These are phyloP conservation scores for Fraxinus sp. DNA, from an alignment of 305 asterid genomes.

Conservation along the genomic window DNA sequence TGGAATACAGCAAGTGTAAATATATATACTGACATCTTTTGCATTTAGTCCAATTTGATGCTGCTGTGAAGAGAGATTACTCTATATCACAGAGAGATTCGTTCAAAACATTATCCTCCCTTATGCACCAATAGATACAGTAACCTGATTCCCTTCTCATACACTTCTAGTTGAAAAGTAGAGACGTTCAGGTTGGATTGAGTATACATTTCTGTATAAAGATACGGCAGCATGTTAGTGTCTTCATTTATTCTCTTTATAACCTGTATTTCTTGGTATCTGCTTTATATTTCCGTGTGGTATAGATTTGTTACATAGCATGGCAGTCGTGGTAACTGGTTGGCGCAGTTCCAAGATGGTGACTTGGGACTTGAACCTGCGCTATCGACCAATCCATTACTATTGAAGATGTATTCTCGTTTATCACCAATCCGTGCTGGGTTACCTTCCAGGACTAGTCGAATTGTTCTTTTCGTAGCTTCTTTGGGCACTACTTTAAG, in stretches of 20 bases:
- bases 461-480: not conserved
- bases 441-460: not conserved
- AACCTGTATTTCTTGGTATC: not conserved
- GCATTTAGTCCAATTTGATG: not conserved
- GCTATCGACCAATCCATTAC: not conserved
- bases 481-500: not conserved
- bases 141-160: not conserved
- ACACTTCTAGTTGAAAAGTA: not conserved
- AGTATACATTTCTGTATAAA: not conserved
- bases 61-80: not conserved
- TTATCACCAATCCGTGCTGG: not conserved
- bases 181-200: not conserved
- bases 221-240: not conserved
- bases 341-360: not conserved
- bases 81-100: not conserved
- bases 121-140: not conserved
- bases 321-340: not conserved
- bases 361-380: not conserved
- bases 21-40: not conserved
- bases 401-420: not conserved
- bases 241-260: not conserved
- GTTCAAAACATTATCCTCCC: not conserved
- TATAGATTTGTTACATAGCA: not conserved
- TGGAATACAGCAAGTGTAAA: constrained; percentile 13
- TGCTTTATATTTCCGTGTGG: not conserved